Percentiles rank a stretch among this genome's conserved stretches.
Conservation (phyloP, 2,329 filamentous ascomycete genomes). For the Fusarium sp. region DNA sequence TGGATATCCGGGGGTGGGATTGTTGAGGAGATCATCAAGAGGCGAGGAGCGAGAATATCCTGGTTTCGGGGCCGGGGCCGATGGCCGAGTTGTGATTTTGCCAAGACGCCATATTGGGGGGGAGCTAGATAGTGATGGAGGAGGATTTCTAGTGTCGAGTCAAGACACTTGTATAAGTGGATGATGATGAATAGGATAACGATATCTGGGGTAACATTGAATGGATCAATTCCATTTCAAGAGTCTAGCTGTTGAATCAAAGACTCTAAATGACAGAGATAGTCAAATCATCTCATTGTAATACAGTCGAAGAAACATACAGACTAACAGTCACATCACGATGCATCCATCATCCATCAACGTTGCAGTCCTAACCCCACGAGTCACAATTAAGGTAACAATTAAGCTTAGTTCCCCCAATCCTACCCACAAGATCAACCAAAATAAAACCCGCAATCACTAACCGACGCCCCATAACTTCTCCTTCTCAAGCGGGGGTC, state of each 20-base stretch:
- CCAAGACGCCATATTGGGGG: constrained; percentile 11
- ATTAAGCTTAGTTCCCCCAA: constrained; percentile 19
- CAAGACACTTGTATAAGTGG: background rate
- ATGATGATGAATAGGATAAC: background rate
- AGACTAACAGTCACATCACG: background rate
- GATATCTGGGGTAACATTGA: background rate
- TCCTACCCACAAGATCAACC: background rate
- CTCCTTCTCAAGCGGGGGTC: constrained; percentile 23
- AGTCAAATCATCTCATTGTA: no score
- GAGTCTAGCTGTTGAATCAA: background rate
- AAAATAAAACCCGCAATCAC: constrained; percentile 1
- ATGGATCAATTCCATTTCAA: background rate
- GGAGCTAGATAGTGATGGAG: background rate
- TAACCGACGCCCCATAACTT: constrained; percentile 9
- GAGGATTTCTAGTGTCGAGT: background rate
- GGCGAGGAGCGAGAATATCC: background rate
- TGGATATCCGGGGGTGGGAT: constrained; percentile 25
- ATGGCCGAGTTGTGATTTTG: constrained; percentile 12
- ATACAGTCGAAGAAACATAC: background rate
- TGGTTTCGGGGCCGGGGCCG: constrained; percentile 28
- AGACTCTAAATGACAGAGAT: no score
- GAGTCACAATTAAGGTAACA: constrained; percentile 28
- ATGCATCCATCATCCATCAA: background rate
- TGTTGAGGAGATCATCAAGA: constrained; percentile 30
- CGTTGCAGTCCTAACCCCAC: constrained; percentile 5